Base-by-base conservation (phyloP, 306 rosid genomes). In the Cyamopsis tetragonoloba region DNA sequence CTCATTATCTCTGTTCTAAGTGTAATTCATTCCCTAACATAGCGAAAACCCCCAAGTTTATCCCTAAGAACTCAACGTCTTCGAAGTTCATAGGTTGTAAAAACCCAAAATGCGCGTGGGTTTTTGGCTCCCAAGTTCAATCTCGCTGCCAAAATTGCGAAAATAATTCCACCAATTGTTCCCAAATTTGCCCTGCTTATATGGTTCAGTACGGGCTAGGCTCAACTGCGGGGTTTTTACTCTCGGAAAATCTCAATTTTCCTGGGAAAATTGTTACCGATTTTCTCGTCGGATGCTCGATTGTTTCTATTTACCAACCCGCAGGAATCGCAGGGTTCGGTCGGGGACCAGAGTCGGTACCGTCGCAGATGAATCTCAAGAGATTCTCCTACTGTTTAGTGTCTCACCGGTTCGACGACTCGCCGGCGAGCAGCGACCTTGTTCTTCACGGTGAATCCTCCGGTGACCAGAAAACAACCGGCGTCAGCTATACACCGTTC, bases 241-340 rank as follows among this genome's bases (percentile, higher is more conserved):
- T 88, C 26, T 91, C 85, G 6, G 97, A 91, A 34, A 75, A 77
- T 8, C 85, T 91, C 1, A 57, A 80, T 39, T 79, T 91, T 5
- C 88, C 92, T 0, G 60, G 28, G 1, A 77, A 77, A 58, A 53
- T 7, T 4, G 49, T 87, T 5, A 37, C 81, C 0, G 31, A 84
- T 70, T 86, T 91, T 30, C 53, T 88, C 1, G 70, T 84, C 1
- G 97, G 95, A 0, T 91, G 97, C 75, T 91, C 97, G 11, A 0
- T 91, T 17, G 5, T 88, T 12, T 91, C 97, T 0, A 66, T 62
- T 11, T 68, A 82, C 3, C 90, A 85, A 9, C 95, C 97, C 0
- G 61, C 88, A 2, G 97, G 97, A 6, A 86, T 87, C 11, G 97
- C 84, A 1, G 92, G 97, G 23, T 85, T 91, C 26, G 97, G 92